phyloP scores from a whole-genome alignment of 176 grass and related monocot genomes.

The Coix lacrymajobi region DNA sequence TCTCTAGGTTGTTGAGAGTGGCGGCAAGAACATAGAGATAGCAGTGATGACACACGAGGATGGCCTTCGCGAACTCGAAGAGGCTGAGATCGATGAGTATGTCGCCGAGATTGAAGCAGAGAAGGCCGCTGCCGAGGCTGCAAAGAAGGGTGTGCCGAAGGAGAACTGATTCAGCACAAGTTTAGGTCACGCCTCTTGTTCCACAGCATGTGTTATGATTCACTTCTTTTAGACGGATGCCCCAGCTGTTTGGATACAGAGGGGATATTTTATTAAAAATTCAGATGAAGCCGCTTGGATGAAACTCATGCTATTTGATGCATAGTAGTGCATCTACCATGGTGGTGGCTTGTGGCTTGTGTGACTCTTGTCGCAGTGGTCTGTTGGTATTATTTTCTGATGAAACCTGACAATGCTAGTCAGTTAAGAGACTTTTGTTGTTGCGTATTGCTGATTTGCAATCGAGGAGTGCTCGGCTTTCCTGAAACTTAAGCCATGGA shows the following conservation, averaged over 20 bases:
- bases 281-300: background rate
- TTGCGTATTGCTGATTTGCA: background rate
- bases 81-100: slow-evolving; percentile 82
- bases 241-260: background rate
- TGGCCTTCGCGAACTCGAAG: slow-evolving; percentile 61
- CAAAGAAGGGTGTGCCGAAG: slow-evolving; percentile 65
- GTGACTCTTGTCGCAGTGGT: background rate
- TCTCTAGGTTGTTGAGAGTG: slow-evolving; percentile 77
- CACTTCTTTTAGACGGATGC: background rate
- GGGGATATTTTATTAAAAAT: background rate
- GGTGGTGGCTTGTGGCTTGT: background rate
- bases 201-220: background rate
- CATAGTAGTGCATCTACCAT: background rate
- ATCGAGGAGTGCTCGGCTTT: background rate
- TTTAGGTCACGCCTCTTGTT: background rate
- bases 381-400: background rate
- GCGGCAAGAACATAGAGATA: slow-evolving; percentile 92
- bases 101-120: slow-evolving; percentile 87
- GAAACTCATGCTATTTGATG: background rate
- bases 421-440: background rate
- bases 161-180: slow-evolving; percentile 27
- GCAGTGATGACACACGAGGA: slow-evolving; percentile 68
- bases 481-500: no score
- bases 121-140: slow-evolving; percentile 85
- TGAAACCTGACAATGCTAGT: background rate